Evolutionary conservation across 371 early-diverging fungal species (phyloP), one percentile per base, ranked within the genome.

Genomic region (Syncephalastrum contaminatum): DNA sequence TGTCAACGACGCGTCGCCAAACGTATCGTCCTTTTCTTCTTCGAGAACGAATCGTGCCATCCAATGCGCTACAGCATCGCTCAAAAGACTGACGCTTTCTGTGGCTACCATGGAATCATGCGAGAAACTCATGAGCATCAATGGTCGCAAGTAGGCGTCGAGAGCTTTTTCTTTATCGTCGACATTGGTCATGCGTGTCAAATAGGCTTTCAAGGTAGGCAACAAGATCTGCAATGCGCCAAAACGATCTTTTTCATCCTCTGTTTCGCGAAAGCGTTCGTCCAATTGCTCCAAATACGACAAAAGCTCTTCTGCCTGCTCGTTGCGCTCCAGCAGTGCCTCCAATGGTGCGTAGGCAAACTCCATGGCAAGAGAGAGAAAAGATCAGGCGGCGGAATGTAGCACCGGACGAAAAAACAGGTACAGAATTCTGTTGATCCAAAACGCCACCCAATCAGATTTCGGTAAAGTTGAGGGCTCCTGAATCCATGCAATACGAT

Each of bases 181-280:
- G 8, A 16, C 19, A 36, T 57, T 48, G 20, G 63, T 44, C 8
- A 66, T 36, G 36, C 65, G 62, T 4, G 54, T 16, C 41, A 76
- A 25, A 39, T 72, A 60, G 12, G 78, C 78, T 47, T 67, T 68
- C 49, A 74, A 50, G 13, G 69, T 66, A 3, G 78, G 75, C 5
- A 74, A 39, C 54, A 77, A 24, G 46, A 77, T 63, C 62, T 77
- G 75, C 30, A 77, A 43, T 4, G 64, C 72, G 16, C 75, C 75
- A 48, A 72, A 74, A 3, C 78, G 69, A 25, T 62, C 61, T 36
- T 68, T 68, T 56, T 74, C 75, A 50, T 72, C 73, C 10, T 47
- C 54, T 0, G 70, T 62, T 36, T 62, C 53, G 8, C 57, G 59
- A 27, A 64, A 76, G n/a, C 66, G 73, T 14, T 56, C 43, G 40